phyloP scores from a whole-genome alignment of 805 yeast genomes.

The Clavispora fructus region DNA sequence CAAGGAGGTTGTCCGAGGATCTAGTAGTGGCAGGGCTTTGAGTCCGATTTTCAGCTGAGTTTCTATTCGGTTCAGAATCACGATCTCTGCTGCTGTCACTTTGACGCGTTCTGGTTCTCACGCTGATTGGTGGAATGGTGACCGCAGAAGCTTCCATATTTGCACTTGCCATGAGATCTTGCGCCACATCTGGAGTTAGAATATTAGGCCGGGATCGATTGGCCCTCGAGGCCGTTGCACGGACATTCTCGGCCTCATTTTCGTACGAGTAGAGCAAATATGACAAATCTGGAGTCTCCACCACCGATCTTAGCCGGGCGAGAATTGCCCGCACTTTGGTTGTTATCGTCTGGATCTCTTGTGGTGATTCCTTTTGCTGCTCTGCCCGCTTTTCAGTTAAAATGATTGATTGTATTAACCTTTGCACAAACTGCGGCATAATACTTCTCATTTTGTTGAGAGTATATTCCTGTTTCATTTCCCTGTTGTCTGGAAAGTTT shows the following conservation, averaged over 20 bases:
- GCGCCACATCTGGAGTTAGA: conserved; percentile 34
- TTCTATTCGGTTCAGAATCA: background rate
- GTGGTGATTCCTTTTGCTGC: conserved; percentile 28
- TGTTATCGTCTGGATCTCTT: conserved; percentile 19
- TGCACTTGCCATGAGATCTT: conserved; percentile 25
- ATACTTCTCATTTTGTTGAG: conserved; percentile 18
- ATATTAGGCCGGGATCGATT: conserved; percentile 31
- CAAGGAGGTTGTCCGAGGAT: background rate
- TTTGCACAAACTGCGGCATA: conserved; percentile 36
- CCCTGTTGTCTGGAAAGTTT: conserved; percentile 12
- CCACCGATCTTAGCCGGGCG: conserved; percentile 20
- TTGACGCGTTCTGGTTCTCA: background rate
- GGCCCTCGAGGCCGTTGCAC: conserved; percentile 25
- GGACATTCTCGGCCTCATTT: conserved; percentile 17
- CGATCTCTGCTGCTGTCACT: background rate
- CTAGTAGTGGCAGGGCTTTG: background rate
- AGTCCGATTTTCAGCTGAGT: background rate
- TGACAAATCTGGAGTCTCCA: conserved; percentile 20
- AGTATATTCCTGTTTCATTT: conserved; percentile 15
- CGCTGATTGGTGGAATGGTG: conserved; percentile 2
- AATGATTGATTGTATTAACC: conserved; percentile 27
- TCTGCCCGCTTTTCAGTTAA: conserved; percentile 34
- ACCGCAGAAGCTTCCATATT: conserved; percentile 22
- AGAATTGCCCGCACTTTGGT: conserved; percentile 23
- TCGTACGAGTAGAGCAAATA: conserved; percentile 25